phyloP scores from a whole-genome alignment of 2,329 filamentous ascomycete species.

The Alternaria metachromatica region DNA sequence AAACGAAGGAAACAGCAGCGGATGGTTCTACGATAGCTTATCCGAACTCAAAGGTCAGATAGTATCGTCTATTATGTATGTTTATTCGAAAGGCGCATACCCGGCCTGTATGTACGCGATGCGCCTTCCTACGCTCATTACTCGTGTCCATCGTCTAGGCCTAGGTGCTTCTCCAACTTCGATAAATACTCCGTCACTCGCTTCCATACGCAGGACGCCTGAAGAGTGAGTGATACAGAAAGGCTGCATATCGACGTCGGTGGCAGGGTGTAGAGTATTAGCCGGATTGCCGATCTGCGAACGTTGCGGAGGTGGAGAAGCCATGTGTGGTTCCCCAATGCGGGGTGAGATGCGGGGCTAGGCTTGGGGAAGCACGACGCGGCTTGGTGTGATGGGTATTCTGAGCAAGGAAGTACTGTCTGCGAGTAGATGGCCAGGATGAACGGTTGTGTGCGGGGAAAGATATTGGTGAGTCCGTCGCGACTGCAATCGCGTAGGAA shows the following conservation, averaged over 20 bases:
- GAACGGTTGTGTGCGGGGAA: neutral
- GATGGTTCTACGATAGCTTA: rapidly evolving
- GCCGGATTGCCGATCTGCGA: conserved; percentile 1
- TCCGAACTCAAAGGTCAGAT: neutral
- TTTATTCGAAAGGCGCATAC: neutral
- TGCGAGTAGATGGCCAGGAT: neutral
- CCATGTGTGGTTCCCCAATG: conserved; percentile 9
- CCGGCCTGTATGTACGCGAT: neutral
- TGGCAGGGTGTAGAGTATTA: neutral
- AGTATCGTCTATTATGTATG: neutral
- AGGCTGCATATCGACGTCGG: neutral
- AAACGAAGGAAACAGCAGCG: neutral
- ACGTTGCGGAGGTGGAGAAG: conserved; percentile 5
- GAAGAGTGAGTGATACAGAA: neutral
- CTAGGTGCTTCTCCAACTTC: neutral
- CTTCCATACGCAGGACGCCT: neutral
- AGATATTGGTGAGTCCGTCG: neutral
- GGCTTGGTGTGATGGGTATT: neutral
- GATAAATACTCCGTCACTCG: neutral
- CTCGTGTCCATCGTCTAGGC: neutral
- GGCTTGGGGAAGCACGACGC: neutral
- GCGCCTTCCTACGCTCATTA: neutral
- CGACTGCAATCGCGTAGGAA: neutral
- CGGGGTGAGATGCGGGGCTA: conserved; percentile 9
- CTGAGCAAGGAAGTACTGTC: rapidly evolving